Conservation (phyloP, 164 flowering plant species). For the Chimonanthus salicifolius region DNA sequence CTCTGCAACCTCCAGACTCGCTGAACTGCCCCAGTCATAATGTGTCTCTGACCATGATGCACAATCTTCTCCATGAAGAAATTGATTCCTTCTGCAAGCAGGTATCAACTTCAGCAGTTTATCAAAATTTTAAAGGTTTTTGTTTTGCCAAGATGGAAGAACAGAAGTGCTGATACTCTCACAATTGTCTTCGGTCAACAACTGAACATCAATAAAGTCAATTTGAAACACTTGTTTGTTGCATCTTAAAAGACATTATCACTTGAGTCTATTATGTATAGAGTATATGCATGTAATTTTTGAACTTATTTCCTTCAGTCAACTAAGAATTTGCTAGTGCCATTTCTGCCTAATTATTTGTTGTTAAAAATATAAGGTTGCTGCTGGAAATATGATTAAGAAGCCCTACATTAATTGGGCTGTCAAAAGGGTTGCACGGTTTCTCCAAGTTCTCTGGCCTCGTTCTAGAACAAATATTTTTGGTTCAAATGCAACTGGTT, state of each 20-base stretch:
- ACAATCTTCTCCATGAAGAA: constrained; percentile 77
- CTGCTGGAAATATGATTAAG: constrained; percentile 64
- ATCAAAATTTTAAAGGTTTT: neutral
- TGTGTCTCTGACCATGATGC: constrained; percentile 54
- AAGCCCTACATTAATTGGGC: constrained; percentile 94
- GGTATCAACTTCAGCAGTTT: constrained; percentile 32
- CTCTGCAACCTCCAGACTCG: constrained; percentile 69
- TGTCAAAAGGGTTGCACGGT: constrained; percentile 85
- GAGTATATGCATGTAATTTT: neutral
- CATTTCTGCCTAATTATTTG: constrained; percentile 14
- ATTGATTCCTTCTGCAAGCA: constrained; percentile 82
- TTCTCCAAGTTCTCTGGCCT: constrained; percentile 97
- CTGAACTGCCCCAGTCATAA: constrained; percentile 44
- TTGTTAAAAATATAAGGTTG: constrained; percentile 48
- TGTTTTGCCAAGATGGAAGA: neutral
- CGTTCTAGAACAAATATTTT: constrained; percentile 81
- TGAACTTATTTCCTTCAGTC: neutral
- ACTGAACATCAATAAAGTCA: too few relatives aligned
- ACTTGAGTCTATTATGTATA: neutral
- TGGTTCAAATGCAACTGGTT: constrained; percentile 94
- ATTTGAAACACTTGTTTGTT: too few relatives aligned
- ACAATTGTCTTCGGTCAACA: neutral
- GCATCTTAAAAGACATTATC: neutral
- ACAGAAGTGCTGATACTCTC: neutral
- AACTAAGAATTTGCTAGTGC: constrained; percentile 1